phyloP scores from a whole-genome alignment of 345 rosid genomes.

The Pistacia integerrima region DNA sequence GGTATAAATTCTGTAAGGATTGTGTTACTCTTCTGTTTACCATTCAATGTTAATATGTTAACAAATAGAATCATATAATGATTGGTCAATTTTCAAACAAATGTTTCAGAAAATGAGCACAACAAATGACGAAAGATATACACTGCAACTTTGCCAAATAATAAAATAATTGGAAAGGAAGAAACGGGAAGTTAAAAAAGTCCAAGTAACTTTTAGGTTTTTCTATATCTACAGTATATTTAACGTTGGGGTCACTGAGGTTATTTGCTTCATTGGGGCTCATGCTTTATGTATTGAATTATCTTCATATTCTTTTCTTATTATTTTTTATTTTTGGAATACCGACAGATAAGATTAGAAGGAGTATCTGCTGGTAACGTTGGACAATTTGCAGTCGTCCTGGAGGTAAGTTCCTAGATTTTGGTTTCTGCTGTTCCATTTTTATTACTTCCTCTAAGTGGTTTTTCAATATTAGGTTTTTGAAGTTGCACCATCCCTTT shows the following conservation, averaged over 20 bases:
- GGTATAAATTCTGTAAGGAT: background rate
- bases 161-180: background rate
- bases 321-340: constrained; percentile 8
- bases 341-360: constrained; percentile 70
- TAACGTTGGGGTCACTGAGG: background rate
- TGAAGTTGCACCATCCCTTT: constrained; percentile 91
- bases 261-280: constrained; percentile 1
- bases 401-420: constrained; percentile 56
- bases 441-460: background rate
- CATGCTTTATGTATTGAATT: background rate
- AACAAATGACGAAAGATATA: background rate
- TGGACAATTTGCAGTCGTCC: constrained; percentile 69
- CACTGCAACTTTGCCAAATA: background rate
- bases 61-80: background rate
- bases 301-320: constrained; percentile 1
- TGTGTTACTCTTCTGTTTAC: background rate
- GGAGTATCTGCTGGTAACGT: constrained; percentile 55
- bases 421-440: constrained; percentile 5
- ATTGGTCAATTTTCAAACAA: background rate
- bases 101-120: background rate
- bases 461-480: constrained; percentile 46
- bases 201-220: background rate
- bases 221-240: background rate
- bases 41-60: background rate
- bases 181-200: background rate